Conservation (phyloP, 108 stramenopile genomes). For the Skeletonema grethae region DNA sequence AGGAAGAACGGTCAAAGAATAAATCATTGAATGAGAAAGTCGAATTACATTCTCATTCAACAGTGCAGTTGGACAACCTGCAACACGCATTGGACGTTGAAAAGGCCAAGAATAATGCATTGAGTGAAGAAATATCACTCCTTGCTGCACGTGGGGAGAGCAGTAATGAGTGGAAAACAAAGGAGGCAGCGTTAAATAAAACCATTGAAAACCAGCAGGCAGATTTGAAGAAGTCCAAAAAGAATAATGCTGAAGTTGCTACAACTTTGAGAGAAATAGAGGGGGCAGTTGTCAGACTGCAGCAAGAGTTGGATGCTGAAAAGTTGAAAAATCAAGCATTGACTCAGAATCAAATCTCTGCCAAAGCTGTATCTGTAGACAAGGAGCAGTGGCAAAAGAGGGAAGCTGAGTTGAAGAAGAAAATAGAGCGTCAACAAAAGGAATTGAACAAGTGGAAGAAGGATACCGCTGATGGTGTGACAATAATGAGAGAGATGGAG, state of each 20-base stretch:
- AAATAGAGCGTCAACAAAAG: constrained; percentile 2
- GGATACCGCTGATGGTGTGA: constrained; percentile 37
- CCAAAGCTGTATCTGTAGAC: not conserved
- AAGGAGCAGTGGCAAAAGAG: not conserved
- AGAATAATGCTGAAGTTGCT: not conserved
- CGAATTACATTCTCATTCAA: not conserved
- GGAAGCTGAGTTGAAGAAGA: constrained; percentile 21
- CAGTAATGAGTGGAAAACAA: not conserved
- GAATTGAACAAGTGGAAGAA: constrained; percentile 23
- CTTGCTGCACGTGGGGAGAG: not conserved
- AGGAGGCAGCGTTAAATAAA: not conserved
- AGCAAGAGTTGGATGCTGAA: not conserved
- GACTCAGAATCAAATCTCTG: not conserved
- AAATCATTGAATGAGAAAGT: not conserved
- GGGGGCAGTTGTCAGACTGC: not conserved
- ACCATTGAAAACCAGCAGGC: constrained; percentile 1
- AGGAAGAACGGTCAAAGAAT: constrained; percentile 6
- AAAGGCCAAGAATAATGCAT: not conserved
- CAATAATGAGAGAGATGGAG: constrained; percentile 38
- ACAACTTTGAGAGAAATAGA: constrained; percentile 6
- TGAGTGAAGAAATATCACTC: not conserved
- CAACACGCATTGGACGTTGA: not conserved
- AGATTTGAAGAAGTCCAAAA: constrained; percentile 2
- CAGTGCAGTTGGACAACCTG: not conserved
- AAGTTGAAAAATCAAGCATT: constrained; percentile 1